Base-by-base conservation (phyloP, 805 yeast genomes). In the Wickerhamomyces subpelliculosus region DNA sequence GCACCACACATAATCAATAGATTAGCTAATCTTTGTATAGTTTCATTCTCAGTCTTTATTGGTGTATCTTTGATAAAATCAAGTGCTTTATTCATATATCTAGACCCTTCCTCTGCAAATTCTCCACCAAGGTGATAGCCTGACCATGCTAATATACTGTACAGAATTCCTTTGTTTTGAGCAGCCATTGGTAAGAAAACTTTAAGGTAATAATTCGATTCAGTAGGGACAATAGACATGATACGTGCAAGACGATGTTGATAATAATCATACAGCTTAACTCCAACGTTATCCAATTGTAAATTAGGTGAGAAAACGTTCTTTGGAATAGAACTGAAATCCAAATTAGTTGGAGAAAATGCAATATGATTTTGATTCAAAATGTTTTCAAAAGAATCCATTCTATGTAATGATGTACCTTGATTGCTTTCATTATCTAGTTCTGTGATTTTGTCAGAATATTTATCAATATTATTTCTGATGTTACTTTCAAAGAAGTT, bases 1-100 rank as follows among this genome's bases (percentile, higher is more conserved):
- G 85, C 89, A n/a, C 83, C 86, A 46, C 84, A 74, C 36, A 84
- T 64, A 36, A 85, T 74, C 44, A 84, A 59, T 37, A 81, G 64
- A 14, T 80, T 73, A 1, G 94, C 89, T 32, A 84, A 54, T 42
- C 80, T 70, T 45, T 48, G 62, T 36, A 57, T 16, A n/a, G 12
- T 5, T 13, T 29, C 53, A 16, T 43, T 33, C 25, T 55, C 55
- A 3, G 45, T 39, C 27, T 34, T 39, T n/a, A 45, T 40, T 4
- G 67, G 66, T 3, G 58, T 56, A 3, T 51, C 50, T 25, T 57
- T 54, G 32, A 74, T 56, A 43, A 67, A 70, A 28, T 62, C 58
- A 13, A 75, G 50, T 1, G 83, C 78, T 42, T 60, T 54, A 16
- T 67, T 60, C 35, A 74, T 66, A 48, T 70, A 76, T 42, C 64